Percentiles rank a stretch among this genome's conserved stretches.
phyloP scores from a whole-genome alignment of 345 rosid species.

The Citrus inodora region DNA sequence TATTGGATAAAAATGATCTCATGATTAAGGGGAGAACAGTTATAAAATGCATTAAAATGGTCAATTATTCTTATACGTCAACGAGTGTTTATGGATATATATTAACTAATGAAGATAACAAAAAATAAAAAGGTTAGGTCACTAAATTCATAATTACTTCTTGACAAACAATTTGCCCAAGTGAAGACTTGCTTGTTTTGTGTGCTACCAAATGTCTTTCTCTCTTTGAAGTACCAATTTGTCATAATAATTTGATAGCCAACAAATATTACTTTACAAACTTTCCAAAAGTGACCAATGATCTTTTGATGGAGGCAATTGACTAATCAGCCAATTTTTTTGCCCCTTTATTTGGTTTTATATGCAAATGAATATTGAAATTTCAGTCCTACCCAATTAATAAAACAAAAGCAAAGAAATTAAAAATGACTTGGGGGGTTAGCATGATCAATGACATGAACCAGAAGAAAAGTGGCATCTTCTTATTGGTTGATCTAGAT shows the following conservation, averaged over 20 bases:
- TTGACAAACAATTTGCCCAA: not conserved
- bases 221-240: not conserved
- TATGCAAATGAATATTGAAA: not conserved
- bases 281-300: not conserved
- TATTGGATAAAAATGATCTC: not conserved
- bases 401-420: not conserved
- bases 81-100: not conserved
- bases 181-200: not conserved
- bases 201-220: not conserved
- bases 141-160: not conserved
- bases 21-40: not conserved
- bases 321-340: not conserved
- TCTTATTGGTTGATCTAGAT: slow-evolving; percentile 45
- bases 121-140: not conserved
- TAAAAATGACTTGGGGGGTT: not conserved
- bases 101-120: not conserved
- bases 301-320: not conserved
- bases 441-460: slow-evolving; percentile 7
- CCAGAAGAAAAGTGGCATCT: not conserved
- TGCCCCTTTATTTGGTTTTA: not conserved
- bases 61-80: not conserved
- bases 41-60: not conserved
- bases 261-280: not conserved
- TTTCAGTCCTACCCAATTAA: not conserved
- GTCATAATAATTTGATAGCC: not conserved